These are phyloP conservation scores for Mariannaea sp. DNA, from an alignment of 2,329 filamentous ascomycete genomes.

Conservation along the genomic window DNA sequence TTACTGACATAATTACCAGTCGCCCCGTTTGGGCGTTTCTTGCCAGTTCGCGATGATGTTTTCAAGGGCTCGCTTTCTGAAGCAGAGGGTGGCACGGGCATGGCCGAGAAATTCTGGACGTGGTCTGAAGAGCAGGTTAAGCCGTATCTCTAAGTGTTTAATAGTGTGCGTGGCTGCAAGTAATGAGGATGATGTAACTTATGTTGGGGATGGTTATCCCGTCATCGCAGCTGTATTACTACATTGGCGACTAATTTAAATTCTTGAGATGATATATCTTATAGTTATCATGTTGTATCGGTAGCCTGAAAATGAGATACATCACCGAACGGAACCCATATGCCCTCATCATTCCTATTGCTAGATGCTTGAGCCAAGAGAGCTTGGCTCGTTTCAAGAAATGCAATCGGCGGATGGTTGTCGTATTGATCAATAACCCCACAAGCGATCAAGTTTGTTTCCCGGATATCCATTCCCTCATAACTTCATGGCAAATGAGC, in stretches of 20 bases:
- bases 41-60: slow-evolving; percentile 42
- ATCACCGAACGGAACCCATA: slow-evolving; percentile 9
- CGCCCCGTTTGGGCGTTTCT: slow-evolving; percentile 44
- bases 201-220: not conserved
- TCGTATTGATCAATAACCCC: too few relatives aligned
- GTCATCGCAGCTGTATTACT: too few relatives aligned
- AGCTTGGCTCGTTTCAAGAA: too few relatives aligned
- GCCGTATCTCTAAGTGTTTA: slow-evolving; percentile 22
- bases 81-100: slow-evolving; percentile 46
- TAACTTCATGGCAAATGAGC: too few relatives aligned
- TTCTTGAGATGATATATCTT: too few relatives aligned
- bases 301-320: not conserved
- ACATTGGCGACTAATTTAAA: too few relatives aligned
- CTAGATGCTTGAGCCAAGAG: slow-evolving; percentile 30
- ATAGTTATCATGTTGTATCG: not conserved
- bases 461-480: too few relatives aligned
- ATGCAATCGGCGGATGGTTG: too few relatives aligned
- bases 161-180: not conserved
- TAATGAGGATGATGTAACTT: not conserved
- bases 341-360: slow-evolving; percentile 23
- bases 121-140: slow-evolving; percentile 49
- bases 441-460: too few relatives aligned
- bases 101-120: slow-evolving; percentile 46
- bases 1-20: slow-evolving; percentile 28
- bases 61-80: slow-evolving; percentile 38